Percentiles rank a stretch among this genome's conserved stretches.
Conservation (phyloP, 1,284 basidiomycete genomes). For the Somion occarium region DNA sequence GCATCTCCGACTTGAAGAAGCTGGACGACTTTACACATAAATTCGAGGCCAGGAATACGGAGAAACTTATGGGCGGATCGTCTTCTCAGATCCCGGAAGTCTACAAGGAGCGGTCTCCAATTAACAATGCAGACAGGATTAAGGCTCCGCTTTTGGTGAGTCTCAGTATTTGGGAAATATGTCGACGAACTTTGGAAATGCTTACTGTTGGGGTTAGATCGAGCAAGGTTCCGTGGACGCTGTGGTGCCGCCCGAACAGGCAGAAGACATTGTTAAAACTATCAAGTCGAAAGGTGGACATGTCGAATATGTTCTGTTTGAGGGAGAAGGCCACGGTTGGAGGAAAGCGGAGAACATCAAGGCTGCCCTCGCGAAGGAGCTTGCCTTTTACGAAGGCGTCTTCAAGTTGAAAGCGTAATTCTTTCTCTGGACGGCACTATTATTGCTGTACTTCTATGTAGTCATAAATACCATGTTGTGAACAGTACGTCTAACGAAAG, state of each 20-base stretch:
- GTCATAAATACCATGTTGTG: no score
- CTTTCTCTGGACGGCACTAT: no score
- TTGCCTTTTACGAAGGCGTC: conserved; percentile 33
- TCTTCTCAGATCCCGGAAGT: conserved; percentile 36
- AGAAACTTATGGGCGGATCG: conserved; percentile 45
- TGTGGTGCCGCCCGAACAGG: conserved; percentile 44
- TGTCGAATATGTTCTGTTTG: conserved; percentile 43
- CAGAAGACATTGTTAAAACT: conserved; percentile 39
- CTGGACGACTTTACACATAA: conserved; percentile 48
- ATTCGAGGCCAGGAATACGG: conserved; percentile 42
- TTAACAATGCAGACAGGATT: conserved; percentile 43
- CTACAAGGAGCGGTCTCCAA: conserved; percentile 42
- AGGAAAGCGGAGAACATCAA: conserved; percentile 41
- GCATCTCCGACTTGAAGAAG: conserved; percentile 39
- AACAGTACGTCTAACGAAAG: no score
- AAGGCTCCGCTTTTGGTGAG: conserved; percentile 42
- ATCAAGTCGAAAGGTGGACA: conserved; percentile 35
- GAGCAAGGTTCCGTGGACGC: conserved; percentile 46
- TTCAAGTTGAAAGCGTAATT: conserved; percentile 11
- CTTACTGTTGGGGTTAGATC: conserved; percentile 27
- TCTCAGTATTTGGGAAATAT: conserved; percentile 2
- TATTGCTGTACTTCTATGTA: no score
- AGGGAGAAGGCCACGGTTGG: conserved; percentile 54
- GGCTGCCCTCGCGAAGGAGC: conserved; percentile 37
- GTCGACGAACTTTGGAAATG: neutral